phyloP scores from a whole-genome alignment of 2,329 filamentous ascomycete species.

The Pseudogymnoascus sp. region DNA sequence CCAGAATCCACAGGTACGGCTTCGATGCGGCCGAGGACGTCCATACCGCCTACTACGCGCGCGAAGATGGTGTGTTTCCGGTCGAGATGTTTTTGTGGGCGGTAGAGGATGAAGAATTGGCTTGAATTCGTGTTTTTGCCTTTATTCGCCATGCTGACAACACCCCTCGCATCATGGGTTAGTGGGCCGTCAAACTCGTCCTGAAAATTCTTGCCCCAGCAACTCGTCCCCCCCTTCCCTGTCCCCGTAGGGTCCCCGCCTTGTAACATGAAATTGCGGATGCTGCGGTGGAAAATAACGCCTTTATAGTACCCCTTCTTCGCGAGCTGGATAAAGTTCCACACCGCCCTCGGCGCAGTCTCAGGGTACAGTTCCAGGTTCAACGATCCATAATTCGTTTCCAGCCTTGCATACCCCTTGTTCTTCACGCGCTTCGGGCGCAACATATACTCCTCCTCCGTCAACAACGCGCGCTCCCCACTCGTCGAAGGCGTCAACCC shows the following conservation, averaged over 20 bases:
- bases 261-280: slow-evolving; percentile 95
- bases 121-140: slow-evolving; percentile 95
- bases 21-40: slow-evolving; percentile 69
- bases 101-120: slow-evolving; percentile 92
- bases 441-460: slow-evolving; percentile 94
- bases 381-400: slow-evolving; percentile 74
- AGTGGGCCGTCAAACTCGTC: slow-evolving; percentile 89
- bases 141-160: slow-evolving; percentile 94
- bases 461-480: slow-evolving; percentile 73
- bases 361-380: slow-evolving; percentile 88
- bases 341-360: slow-evolving; percentile 83
- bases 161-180: slow-evolving; percentile 72
- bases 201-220: slow-evolving; percentile 90
- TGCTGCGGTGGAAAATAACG: slow-evolving; percentile 85
- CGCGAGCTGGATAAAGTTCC: slow-evolving; percentile 87
- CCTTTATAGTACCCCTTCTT: slow-evolving; percentile 84
- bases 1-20: slow-evolving; percentile 64
- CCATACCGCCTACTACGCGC: slow-evolving; percentile 66
- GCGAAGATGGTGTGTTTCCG: slow-evolving; percentile 97
- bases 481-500: slow-evolving; percentile 88
- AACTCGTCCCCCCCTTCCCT: slow-evolving; percentile 77
- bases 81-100: slow-evolving; percentile 75
- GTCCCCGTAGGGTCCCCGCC: slow-evolving; percentile 91
- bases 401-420: slow-evolving; percentile 85
- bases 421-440: slow-evolving; percentile 80